Evolutionary conservation across 2,329 filamentous ascomycete species (phyloP).

Genomic region (Huntiella omanensis): DNA sequence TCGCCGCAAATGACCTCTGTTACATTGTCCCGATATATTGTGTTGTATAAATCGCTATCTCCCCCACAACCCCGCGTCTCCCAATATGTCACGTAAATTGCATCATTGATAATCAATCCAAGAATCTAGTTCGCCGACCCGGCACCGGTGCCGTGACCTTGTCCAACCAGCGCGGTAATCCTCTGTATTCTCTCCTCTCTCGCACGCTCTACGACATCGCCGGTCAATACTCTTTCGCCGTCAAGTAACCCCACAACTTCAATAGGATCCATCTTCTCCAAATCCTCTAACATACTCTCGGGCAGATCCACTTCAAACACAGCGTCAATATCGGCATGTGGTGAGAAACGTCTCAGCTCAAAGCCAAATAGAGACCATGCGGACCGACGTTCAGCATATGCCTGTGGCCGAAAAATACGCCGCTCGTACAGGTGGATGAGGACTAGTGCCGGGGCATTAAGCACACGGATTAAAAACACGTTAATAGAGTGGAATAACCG

Average conservation of each 20-base stretch:
- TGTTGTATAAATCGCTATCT: no score
- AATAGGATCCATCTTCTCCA: slow-evolving; percentile 19
- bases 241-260: slow-evolving; percentile 19
- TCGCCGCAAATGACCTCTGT: no score
- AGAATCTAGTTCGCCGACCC: no score
- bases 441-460: slow-evolving; percentile 46
- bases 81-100: no score
- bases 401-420: slow-evolving; percentile 21
- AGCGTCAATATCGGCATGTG: slow-evolving; percentile 40
- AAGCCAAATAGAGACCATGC: slow-evolving; percentile 16
- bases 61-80: no score
- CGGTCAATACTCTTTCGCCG: slow-evolving; percentile 14
- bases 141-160: no score
- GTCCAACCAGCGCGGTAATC: not conserved
- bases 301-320: slow-evolving; percentile 43
- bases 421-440: slow-evolving; percentile 44
- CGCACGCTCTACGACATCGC: not conserved
- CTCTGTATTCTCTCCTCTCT: not conserved
- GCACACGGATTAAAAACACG: slow-evolving; percentile 40
- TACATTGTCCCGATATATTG: no score
- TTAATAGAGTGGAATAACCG: slow-evolving; percentile 55
- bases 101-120: no score
- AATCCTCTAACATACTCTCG: slow-evolving; percentile 19
- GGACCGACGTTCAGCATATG: not conserved
- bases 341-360: slow-evolving; percentile 30